Conservation (phyloP, 2,329 filamentous ascomycete species). For the Hymenoscyphus fraxineus region DNA sequence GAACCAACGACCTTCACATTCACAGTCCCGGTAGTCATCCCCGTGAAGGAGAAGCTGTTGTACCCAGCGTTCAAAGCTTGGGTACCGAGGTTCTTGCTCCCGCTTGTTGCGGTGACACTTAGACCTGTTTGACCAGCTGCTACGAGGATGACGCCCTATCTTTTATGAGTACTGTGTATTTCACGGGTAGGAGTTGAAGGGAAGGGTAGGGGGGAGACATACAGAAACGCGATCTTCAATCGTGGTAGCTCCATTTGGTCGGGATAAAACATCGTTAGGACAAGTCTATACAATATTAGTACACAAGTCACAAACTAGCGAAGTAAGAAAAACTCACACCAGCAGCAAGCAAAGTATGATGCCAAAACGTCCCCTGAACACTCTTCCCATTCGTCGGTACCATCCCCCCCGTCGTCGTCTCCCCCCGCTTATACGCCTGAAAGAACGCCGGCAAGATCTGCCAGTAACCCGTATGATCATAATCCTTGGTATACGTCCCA, state of each 20-base stretch:
- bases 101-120: constrained; percentile 9
- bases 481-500: constrained; percentile 31
- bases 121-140: constrained; percentile 12
- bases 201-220: not conserved
- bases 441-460: constrained; percentile 38
- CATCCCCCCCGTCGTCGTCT: constrained; percentile 21
- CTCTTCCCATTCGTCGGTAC: constrained; percentile 21
- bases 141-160: constrained; percentile 17
- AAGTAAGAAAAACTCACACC: constrained; percentile 1
- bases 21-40: constrained; percentile 19
- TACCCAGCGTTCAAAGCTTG: constrained; percentile 12
- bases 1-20: constrained; percentile 12
- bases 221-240: constrained; percentile 16
- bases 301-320: not conserved
- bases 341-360: constrained; percentile 23
- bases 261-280: constrained; percentile 9
- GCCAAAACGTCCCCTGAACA: constrained; percentile 33
- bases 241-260: constrained; percentile 9
- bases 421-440: constrained; percentile 36
- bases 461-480: constrained; percentile 37
- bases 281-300: constrained; percentile 6
- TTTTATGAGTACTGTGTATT: not conserved
- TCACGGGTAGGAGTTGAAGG: not conserved
- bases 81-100: constrained; percentile 8
- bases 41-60: constrained; percentile 17